Evolutionary conservation across 306 rosid genomes (phyloP).

Genomic region (Inga oerstediana): DNA sequence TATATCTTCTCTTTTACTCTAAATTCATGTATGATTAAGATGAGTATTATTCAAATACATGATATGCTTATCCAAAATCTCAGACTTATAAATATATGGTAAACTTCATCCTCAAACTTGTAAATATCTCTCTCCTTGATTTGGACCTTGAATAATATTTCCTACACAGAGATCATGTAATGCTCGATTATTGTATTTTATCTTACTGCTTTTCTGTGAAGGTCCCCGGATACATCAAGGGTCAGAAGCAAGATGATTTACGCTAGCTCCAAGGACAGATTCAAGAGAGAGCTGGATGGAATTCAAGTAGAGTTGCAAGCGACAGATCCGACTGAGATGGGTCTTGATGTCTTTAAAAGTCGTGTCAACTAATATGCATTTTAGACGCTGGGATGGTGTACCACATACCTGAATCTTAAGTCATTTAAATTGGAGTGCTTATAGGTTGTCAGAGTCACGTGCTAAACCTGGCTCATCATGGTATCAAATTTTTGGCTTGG

Average conservation of each 20-base stretch:
- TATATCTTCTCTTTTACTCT: background rate
- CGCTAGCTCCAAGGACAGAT: slow-evolving; percentile 41
- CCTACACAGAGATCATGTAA: background rate
- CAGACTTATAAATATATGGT: background rate
- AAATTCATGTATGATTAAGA: background rate
- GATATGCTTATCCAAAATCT: background rate
- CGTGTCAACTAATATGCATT: slow-evolving; percentile 43
- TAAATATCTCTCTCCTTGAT: background rate
- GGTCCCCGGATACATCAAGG: slow-evolving; percentile 63
- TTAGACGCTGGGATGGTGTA: slow-evolving; percentile 14
- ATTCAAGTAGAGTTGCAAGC: slow-evolving; percentile 32
- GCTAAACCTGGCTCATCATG: slow-evolving; percentile 42
- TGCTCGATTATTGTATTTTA: background rate
- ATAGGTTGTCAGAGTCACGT: slow-evolving; percentile 48
- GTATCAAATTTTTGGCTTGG: slow-evolving; percentile 39
- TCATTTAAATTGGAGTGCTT: slow-evolving; percentile 36
- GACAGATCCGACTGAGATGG: slow-evolving; percentile 33
- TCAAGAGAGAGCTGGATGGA: slow-evolving; percentile 31
- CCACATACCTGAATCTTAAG: slow-evolving; percentile 11
- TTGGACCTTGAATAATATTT: background rate
- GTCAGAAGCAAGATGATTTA: slow-evolving; percentile 73
- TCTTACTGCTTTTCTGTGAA: slow-evolving; percentile 29
- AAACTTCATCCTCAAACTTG: background rate
- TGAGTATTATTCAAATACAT: background rate
- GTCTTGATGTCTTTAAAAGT: slow-evolving; percentile 36